A percentile compares a stretch with the other conserved stretches of the same genome.
These are phyloP conservation scores for Malus hybrid DNA, from an alignment of 331 rosid species.

Conservation along the genomic window DNA sequence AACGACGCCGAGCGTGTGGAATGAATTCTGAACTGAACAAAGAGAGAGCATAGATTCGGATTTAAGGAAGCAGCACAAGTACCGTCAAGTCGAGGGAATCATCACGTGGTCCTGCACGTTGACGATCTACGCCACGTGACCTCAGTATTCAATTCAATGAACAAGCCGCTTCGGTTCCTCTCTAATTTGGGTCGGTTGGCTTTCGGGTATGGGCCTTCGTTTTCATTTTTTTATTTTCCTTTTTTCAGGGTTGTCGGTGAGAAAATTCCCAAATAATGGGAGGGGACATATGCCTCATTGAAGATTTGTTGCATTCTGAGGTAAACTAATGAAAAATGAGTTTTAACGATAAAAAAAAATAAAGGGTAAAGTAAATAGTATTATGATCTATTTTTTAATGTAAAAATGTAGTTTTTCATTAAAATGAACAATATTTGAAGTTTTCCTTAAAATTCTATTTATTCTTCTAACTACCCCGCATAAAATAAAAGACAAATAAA, in stretches of 20 bases:
- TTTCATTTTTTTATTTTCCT: neutral
- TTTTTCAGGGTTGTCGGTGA: neutral
- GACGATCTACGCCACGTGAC: neutral
- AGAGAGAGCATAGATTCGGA: neutral
- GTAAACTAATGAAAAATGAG: too few relatives aligned
- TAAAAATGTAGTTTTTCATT: too few relatives aligned
- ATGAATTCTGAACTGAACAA: neutral
- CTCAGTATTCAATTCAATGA: neutral
- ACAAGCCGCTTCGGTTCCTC: neutral
- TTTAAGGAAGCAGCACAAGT: neutral
- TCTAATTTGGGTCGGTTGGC: neutral
- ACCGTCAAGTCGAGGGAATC: neutral
- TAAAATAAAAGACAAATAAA: neutral
- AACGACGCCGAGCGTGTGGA: neutral
- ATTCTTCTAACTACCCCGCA: neutral
- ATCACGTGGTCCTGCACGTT: neutral
- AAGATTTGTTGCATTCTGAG: too few relatives aligned
- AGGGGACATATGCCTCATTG: neutral
- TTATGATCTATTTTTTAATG: too few relatives aligned
- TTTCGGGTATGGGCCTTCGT: neutral
- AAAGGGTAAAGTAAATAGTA: too few relatives aligned
- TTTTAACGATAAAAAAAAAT: too few relatives aligned
- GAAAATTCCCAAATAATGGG: neutral
- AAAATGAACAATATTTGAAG: too few relatives aligned
- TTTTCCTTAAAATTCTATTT: too few relatives aligned